Evolutionary conservation across 352 stramenopile species (phyloP), one percentile per base, ranked within the genome.

Genomic region (Peronosclerospora sorghi): DNA sequence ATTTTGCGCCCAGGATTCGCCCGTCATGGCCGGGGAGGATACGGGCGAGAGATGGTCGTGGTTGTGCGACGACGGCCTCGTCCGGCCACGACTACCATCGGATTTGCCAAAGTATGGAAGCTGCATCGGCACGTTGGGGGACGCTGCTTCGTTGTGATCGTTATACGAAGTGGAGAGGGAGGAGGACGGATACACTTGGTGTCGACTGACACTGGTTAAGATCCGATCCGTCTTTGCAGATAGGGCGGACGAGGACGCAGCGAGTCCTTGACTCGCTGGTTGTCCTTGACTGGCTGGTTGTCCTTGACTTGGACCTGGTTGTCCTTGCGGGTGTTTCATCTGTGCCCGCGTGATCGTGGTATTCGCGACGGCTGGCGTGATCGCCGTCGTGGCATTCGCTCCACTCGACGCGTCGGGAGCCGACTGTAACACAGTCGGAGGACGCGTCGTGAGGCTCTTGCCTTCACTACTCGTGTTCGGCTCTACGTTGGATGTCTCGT

Each of bases 381-480:
- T 49, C 19, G 37, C 40, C 15, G 32, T 24, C 23, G 21, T 29
- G 39, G 18, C 18, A n/a, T 35, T 13, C 2, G 36, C 8, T 6
- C 18, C 32, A 44, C 34, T 41, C 5, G 41, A 14, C 0, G 48
- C 13, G 1, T 29, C 29, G 5, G 44, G 17, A 4, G 58, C 54
- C 3, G 53, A 41, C 1, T 51, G 61, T 42, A 74, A 23, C 39
- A 79, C 62, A 3, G 62, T 28, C 15, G 64, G 67, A 6, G 75
- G 49, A 4, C 64, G 65, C 0, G 49, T 51, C 48, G 73, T 45
- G n/a, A 64, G 69, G 34, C 63, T 73, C 23, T 21, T 62, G 18
- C 37, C 35, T 35, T 62, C 52, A 20, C 41, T 57, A 15, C 41
- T 51, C 32, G 38, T 42, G 37, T 41, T 59, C 20, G 42, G 53